phyloP scores from a whole-genome alignment of 768 basidiomycete species.

The Lactifluus echinatus region DNA sequence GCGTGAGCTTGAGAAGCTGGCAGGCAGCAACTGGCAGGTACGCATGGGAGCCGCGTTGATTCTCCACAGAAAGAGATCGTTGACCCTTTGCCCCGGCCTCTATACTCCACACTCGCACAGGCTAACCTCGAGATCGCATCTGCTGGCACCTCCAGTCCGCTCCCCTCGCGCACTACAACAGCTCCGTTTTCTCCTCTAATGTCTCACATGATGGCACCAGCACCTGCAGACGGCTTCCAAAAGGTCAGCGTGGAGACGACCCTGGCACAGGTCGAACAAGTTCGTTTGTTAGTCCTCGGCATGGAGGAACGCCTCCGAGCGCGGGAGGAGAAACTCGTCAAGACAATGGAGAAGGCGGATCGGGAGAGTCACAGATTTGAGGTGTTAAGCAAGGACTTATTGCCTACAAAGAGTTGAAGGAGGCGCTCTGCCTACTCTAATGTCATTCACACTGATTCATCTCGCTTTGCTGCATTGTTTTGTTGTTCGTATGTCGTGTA shows the following conservation, averaged over 20 bases:
- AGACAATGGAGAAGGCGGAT: slow-evolving; percentile 54
- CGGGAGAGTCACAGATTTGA: slow-evolving; percentile 49
- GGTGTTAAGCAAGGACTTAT: slow-evolving; percentile 29
- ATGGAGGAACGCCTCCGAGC: slow-evolving; percentile 65
- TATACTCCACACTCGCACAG: slow-evolving; percentile 26
- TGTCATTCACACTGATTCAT: not conserved
- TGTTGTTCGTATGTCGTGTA: slow-evolving; percentile 9
- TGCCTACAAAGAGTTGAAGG: slow-evolving; percentile 4
- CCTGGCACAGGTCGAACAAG: slow-evolving; percentile 56
- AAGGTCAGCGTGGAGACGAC: slow-evolving; percentile 32
- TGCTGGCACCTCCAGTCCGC: slow-evolving; percentile 24
- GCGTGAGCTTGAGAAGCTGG: slow-evolving; percentile 56
- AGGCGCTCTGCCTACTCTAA: not conserved
- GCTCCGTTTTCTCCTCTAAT: slow-evolving; percentile 25
- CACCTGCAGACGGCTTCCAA: not conserved
- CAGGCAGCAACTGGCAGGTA: slow-evolving; percentile 81
- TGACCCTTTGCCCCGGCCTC: slow-evolving; percentile 12
- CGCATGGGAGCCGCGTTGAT: slow-evolving; percentile 14
- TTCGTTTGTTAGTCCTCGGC: slow-evolving; percentile 58
- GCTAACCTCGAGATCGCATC: slow-evolving; percentile 33
- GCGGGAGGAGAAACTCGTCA: slow-evolving; percentile 52
- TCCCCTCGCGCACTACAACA: slow-evolving; percentile 24
- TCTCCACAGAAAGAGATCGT: not conserved
- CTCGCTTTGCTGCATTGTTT: slow-evolving; percentile 1
- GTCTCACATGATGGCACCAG: not conserved